Conservation (phyloP, 257 asterid species). For the Gentiana dahurica region DNA sequence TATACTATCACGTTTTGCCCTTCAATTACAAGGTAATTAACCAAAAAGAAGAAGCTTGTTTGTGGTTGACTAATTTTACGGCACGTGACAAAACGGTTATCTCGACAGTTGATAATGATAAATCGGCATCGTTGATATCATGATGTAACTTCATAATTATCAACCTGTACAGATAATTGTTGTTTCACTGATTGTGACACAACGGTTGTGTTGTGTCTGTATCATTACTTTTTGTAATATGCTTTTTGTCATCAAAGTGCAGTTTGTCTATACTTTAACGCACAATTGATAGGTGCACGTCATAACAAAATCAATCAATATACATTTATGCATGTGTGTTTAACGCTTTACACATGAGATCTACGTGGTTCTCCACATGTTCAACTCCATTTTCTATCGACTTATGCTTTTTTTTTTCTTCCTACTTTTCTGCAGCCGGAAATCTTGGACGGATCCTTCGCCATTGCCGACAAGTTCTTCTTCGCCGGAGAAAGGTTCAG, state of each 20-base stretch:
- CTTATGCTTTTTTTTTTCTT: neutral
- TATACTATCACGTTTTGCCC: constrained; percentile 82
- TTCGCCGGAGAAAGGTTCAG: constrained; percentile 19
- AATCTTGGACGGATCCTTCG: constrained; percentile 49
- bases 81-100: too few species aligned
- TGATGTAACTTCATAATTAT: too few species aligned
- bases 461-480: constrained; percentile 3
- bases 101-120: too few species aligned
- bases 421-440: constrained; percentile 39
- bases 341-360: too few species aligned
- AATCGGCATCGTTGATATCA: too few species aligned
- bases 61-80: too few species aligned
- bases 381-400: too few species aligned
- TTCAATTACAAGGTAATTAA: constrained; percentile 51
- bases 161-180: neutral
- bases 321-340: neutral
- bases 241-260: neutral
- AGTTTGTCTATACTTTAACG: neutral
- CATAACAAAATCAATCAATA: neutral
- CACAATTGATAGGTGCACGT: constrained; percentile 7
- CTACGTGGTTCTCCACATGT: too few species aligned
- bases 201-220: neutral
- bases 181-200: neutral
- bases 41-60: neutral
- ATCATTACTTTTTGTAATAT: constrained; percentile 3